Evolutionary conservation across 2,329 filamentous ascomycete genomes (phyloP), one percentile per base, ranked within the genome.

Genomic region (Aureobasidium pullulans): DNA sequence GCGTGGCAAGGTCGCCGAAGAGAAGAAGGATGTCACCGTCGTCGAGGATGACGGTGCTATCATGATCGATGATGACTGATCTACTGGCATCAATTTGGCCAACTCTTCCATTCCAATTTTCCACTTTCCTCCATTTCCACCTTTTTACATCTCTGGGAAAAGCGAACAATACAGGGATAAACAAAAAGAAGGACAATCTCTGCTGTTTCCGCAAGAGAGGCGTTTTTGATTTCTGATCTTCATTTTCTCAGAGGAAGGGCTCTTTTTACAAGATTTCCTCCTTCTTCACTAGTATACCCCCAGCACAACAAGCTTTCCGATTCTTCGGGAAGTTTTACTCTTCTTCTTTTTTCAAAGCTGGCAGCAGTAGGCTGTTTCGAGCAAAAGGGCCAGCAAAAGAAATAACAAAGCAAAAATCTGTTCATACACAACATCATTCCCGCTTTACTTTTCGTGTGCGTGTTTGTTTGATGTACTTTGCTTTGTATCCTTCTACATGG

Each of bases 1-100:
- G 66, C 71, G 70, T 44, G 72, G 73, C 57, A 76, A 75, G 62
- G 71, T 75, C 32, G 69, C 69, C 54, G 70, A 73, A 42, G 59
- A 64, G 44, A 61, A 65, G 16, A 60, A 64, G 53, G 61, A 69
- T 5, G 62, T 72, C 16, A 67, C 69, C 10, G 61, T 71, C 42
- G 64, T 73, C 9, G 69, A 73, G 28, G 72, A 73, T 44, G 62
- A 72, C 28, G 72, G 70, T 3, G 68, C 69, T 4, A 75, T 75
- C 54, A 60, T 73, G 16, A 53, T 63, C 64, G 60, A 67, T 46
- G 23, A 23, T 58, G 40, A 56, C 37, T 16, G 3, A 37, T 11
- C 36, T 19, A 11, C 16, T 31, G 23, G 9, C 7, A 28, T 31
- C 47, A 8, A 8, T 15, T 8, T 9, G 11, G 37, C 10, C 15